Conservation (phyloP, 257 asterid species). For the Solanum ossicruentum region DNA sequence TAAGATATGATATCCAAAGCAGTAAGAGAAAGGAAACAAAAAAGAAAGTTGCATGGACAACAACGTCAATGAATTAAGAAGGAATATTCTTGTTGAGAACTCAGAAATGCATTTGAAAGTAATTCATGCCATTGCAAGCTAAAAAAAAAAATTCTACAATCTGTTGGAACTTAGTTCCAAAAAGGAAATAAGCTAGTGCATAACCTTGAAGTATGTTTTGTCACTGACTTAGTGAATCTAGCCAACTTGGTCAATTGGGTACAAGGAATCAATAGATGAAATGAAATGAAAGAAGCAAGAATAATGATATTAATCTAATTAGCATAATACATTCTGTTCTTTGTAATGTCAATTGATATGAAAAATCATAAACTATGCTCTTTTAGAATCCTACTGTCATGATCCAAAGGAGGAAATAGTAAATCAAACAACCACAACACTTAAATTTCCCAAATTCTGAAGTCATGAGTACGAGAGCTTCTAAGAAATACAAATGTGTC, state of each 20-base stretch:
- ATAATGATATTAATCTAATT: too few relatives aligned
- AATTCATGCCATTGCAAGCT: neutral
- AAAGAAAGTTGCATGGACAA: neutral
- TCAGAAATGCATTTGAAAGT: neutral
- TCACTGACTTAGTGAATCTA: neutral
- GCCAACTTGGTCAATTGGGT: neutral
- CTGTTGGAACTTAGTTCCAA: neutral
- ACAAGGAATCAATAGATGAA: neutral
- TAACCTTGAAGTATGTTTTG: neutral
- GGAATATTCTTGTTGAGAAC: neutral
- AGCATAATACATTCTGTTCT: too few relatives aligned
- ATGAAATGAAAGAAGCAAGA: too few relatives aligned
- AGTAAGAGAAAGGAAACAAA: neutral
- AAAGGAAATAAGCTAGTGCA: neutral
- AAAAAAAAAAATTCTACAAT: neutral
- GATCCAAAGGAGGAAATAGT: too few relatives aligned
- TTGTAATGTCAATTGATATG: too few relatives aligned
- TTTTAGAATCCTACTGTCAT: too few relatives aligned
- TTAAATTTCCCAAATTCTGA: too few relatives aligned
- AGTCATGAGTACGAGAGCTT: too few relatives aligned
- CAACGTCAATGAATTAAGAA: neutral
- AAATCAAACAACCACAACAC: too few relatives aligned
- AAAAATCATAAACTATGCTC: too few relatives aligned
- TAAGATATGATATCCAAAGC: slow-evolving; percentile 1
- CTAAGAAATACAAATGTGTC: too few relatives aligned